These are phyloP conservation scores for Avena atlantica DNA, from an alignment of 176 grass and related monocot species.

Conservation along the genomic window DNA sequence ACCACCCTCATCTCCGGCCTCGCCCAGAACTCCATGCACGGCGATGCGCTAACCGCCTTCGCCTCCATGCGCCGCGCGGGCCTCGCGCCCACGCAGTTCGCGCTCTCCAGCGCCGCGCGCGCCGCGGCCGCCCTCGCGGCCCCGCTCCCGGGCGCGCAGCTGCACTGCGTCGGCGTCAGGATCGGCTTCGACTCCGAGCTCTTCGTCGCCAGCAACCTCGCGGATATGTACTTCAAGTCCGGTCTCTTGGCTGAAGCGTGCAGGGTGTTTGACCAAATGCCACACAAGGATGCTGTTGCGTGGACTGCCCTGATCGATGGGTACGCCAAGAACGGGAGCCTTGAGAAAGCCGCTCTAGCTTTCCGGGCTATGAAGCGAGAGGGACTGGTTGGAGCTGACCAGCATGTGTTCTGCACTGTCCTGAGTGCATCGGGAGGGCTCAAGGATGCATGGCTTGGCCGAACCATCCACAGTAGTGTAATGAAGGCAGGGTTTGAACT, in stretches of 20 bases:
- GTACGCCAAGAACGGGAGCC: slow-evolving; percentile 58
- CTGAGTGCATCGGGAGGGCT: slow-evolving; percentile 55
- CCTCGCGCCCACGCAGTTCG: slow-evolving; percentile 57
- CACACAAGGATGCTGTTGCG: slow-evolving; percentile 58
- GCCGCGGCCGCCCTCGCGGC: slow-evolving; percentile 43
- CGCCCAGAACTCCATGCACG: slow-evolving; percentile 45
- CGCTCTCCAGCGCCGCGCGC: slow-evolving; percentile 62
- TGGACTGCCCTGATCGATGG: slow-evolving; percentile 79
- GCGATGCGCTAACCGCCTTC: slow-evolving; percentile 57
- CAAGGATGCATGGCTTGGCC: slow-evolving; percentile 43
- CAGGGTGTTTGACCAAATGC: slow-evolving; percentile 71
- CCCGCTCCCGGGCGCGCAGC: slow-evolving; percentile 43
- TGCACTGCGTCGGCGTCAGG: slow-evolving; percentile 51
- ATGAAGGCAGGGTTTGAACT: slow-evolving; percentile 51
- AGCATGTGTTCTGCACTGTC: slow-evolving; percentile 59
- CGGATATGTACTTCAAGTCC: slow-evolving; percentile 64
- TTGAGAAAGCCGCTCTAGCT: slow-evolving; percentile 30
- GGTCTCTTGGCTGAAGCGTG: slow-evolving; percentile 48
- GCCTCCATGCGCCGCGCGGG: slow-evolving; percentile 49
- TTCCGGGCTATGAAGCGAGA: slow-evolving; percentile 61
- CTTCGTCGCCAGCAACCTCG: slow-evolving; percentile 67
- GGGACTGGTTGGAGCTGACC: slow-evolving; percentile 47
- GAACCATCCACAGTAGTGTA: slow-evolving; percentile 47
- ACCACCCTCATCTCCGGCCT: slow-evolving; percentile 60
- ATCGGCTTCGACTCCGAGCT: slow-evolving; percentile 51